Evolutionary conservation across 768 basidiomycete genomes (phyloP).

Genomic region (Mycena metata): DNA sequence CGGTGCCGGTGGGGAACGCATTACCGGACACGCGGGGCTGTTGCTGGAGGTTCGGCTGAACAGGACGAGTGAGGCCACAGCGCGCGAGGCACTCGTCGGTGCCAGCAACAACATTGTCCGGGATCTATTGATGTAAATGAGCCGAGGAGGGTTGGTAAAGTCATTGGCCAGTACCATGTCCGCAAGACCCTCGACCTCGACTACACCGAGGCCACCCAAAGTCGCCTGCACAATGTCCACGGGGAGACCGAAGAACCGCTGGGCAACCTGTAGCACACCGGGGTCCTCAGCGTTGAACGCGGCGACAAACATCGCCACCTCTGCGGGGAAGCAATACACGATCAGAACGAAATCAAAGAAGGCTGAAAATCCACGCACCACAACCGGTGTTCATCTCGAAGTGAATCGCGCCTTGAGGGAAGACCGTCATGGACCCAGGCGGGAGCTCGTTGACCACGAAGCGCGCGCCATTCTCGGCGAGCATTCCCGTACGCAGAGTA

Average conservation of each 20-base stretch:
- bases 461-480: conserved; percentile 38
- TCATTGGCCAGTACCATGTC: background rate
- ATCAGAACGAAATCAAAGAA: conserved; percentile 34
- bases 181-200: conserved; percentile 30
- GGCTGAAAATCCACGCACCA: conserved; percentile 20
- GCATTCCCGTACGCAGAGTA: conserved; percentile 37
- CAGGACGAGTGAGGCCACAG: conserved; percentile 34
- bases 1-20: conserved; percentile 27
- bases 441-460: conserved; percentile 37
- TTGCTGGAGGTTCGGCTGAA: conserved; percentile 34
- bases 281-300: conserved; percentile 33
- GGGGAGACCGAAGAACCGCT: conserved; percentile 39
- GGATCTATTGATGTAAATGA: conserved; percentile 12
- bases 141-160: background rate
- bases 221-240: conserved; percentile 31
- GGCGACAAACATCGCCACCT: conserved; percentile 38
- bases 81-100: conserved; percentile 32
- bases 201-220: conserved; percentile 29
- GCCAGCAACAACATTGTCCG: conserved; percentile 35
- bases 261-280: conserved; percentile 33
- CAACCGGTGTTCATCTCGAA: conserved; percentile 39
- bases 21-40: conserved; percentile 31
- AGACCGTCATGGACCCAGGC: conserved; percentile 33
- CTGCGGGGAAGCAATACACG: conserved; percentile 34
- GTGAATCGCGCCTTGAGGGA: conserved; percentile 37